These are phyloP conservation scores for Eragrostis curvula DNA, from an alignment of 176 grass and related monocot species.

Conservation along the genomic window DNA sequence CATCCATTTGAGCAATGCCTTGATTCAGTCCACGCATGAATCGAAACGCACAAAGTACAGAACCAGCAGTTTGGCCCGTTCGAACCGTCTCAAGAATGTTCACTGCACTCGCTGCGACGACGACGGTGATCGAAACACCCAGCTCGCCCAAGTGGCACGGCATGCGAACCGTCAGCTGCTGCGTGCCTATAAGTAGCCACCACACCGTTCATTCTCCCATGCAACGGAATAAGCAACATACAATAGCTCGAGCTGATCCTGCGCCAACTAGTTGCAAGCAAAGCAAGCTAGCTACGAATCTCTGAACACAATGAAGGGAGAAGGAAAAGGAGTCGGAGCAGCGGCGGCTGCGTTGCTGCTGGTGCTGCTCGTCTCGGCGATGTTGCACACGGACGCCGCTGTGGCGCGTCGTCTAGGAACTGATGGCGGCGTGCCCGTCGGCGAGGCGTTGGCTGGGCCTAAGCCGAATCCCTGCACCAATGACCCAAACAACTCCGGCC, in stretches of 20 bases:
- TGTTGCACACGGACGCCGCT: not conserved
- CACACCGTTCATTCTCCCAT: not conserved
- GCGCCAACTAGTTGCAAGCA: not conserved
- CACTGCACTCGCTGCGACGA: not conserved
- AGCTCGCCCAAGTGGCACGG: not conserved
- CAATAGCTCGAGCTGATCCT: not conserved
- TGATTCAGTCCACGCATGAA: not conserved
- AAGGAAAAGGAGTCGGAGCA: not conserved
- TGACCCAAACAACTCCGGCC: not conserved
- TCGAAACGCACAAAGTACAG: not conserved
- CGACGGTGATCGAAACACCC: not conserved
- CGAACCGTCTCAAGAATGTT: conserved; percentile 26
- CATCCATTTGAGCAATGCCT: not conserved
- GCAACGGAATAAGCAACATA: not conserved
- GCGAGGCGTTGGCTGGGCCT: not conserved
- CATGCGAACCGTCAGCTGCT: not conserved
- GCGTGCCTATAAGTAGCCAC: not conserved
- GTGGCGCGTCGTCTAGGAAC: not conserved
- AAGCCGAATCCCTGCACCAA: not conserved
- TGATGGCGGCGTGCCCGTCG: not conserved
- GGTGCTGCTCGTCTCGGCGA: not conserved
- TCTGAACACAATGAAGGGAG: not conserved
- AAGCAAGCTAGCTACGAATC: not conserved
- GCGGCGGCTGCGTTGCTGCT: not conserved
- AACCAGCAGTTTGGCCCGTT: not conserved